phyloP scores from a whole-genome alignment of 345 rosid genomes.

The Hibiscus tridactylites region DNA sequence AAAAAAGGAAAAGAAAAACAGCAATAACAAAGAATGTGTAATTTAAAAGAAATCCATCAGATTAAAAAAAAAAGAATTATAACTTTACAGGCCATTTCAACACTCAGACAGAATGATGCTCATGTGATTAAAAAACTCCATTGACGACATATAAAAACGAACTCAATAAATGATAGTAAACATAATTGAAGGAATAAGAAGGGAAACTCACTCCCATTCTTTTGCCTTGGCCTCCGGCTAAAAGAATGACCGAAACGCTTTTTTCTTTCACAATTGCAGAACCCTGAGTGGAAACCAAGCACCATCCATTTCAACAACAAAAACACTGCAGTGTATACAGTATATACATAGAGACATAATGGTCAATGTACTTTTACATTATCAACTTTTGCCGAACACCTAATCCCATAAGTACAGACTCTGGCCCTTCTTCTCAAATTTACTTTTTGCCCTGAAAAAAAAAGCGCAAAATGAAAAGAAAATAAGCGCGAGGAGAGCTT shows the following conservation, averaged over 20 bases:
- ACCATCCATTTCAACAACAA: neutral
- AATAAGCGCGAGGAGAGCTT: too few species aligned
- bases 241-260: constrained; percentile 73
- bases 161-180: neutral
- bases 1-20: constrained; percentile 25
- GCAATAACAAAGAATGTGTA: constrained; percentile 9
- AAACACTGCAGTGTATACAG: neutral
- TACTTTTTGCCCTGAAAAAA: constrained; percentile 26
- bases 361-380: constrained; percentile 21
- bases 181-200: neutral
- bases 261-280: constrained; percentile 39
- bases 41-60: neutral
- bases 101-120: neutral
- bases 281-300: neutral
- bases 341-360: neutral
- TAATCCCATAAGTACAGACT: constrained; percentile 15
- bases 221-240: constrained; percentile 94
- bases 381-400: constrained; percentile 30
- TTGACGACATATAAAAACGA: neutral
- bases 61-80: neutral
- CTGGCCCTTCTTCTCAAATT: constrained; percentile 18
- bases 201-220: constrained; percentile 72
- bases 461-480: neutral
- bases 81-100: neutral
- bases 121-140: neutral